Base-by-base conservation (phyloP, 805 yeast genomes). In the Myxozyma neglecta region DNA sequence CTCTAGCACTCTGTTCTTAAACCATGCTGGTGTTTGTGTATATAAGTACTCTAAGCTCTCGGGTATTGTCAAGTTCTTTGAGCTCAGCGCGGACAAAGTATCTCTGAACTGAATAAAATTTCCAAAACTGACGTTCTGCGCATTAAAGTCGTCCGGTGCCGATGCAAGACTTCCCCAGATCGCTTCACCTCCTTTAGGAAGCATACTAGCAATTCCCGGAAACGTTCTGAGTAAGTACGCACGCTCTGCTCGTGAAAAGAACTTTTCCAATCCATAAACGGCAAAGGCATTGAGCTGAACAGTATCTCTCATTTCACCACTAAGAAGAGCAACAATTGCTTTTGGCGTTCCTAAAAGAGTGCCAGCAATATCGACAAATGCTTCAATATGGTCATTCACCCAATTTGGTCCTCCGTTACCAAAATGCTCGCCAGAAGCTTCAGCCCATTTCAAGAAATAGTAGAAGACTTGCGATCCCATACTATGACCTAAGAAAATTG, bases 271-370 rank as follows among this genome's bases (percentile, higher is more conserved):
- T 1, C 97, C 99, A 70, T 89, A 90, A 66, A 93, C 90, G 0
- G 98, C 99, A 63, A 93, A 76, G 2, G 94, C 87, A 73, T 94
- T 94, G 72, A 94, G 79, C 71, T 93, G 97, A 36, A 96, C 96
- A 0, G 99, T 94, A 74, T 94, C 99, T 73, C 86, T 90, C 98
- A 94, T 94, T 75, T 94, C 99, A 14, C 99, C 99, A 14, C 97
- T 89, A n/a, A 94, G 74, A 61, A 94, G 77, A 0, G 97, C 97
- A 0, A 96, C 90, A 20, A 91, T 83, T 0, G 97, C 88, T 73
- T 94, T 94, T 1, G 99, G 99, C 0, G 98, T 91, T 2, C 99
- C 99, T 57, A 94, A 77, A 56, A 84, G 75, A n/a, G 94, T 86
- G 0, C 99, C 99, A 13, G 96, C 84, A 61, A 94, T 88, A 72